These are phyloP conservation scores for Epichloe amarillans DNA, from an alignment of 2,329 filamentous ascomycete species.

Conservation along the genomic window DNA sequence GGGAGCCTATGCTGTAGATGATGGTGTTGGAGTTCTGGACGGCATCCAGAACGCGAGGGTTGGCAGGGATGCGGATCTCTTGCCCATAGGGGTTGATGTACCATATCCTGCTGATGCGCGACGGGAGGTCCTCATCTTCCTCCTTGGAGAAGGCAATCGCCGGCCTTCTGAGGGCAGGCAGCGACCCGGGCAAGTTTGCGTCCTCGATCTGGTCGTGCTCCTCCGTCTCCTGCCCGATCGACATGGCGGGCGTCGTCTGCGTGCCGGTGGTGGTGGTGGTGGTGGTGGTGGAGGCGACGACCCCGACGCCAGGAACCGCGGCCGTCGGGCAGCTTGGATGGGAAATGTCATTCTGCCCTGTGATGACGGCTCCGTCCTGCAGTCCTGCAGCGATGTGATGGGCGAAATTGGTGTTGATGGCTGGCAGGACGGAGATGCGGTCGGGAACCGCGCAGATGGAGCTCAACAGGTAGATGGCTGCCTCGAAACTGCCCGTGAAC, in stretches of 20 bases:
- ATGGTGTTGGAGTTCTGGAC: constrained; percentile 52
- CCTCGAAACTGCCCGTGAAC: constrained; percentile 86
- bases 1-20: constrained; percentile 84
- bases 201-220: constrained; percentile 60
- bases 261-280: constrained; percentile 5
- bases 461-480: constrained; percentile 78
- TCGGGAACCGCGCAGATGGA: constrained; percentile 75
- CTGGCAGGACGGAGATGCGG: constrained; percentile 67
- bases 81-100: constrained; percentile 99
- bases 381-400: constrained; percentile 86
- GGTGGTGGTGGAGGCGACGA: constrained; percentile 8
- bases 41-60: constrained; percentile 63
- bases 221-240: constrained; percentile 31
- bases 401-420: constrained; percentile 89
- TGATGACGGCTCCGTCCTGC: constrained; percentile 61
- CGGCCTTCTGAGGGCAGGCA: constrained; percentile 66
- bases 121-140: constrained; percentile 60
- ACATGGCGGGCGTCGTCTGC: constrained; percentile 14
- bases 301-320: constrained; percentile 17
- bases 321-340: constrained; percentile 60
- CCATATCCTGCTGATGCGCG: constrained; percentile 73
- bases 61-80: constrained; percentile 75
- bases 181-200: constrained; percentile 66
- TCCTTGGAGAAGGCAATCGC: constrained; percentile 74
- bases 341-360: constrained; percentile 85